phyloP scores from a whole-genome alignment of 1,139 yeast species.

The Taiozyma sp. region DNA sequence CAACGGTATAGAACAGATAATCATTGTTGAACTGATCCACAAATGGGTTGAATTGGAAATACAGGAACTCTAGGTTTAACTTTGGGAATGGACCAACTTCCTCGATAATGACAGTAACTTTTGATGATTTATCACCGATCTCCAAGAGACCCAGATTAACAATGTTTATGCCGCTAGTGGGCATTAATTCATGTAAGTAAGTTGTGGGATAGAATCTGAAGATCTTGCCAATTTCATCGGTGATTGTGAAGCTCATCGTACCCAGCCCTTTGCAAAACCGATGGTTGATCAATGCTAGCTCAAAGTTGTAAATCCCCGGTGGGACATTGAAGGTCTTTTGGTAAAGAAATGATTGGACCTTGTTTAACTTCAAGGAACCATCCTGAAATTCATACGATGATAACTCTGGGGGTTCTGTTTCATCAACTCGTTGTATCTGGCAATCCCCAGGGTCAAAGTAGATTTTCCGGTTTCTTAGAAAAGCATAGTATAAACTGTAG shows the following conservation, averaged over 20 bases:
- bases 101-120: conserved; percentile 48
- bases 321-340: conserved; percentile 43
- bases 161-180: conserved; percentile 47
- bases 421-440: conserved; percentile 7
- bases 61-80: conserved; percentile 53
- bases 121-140: conserved; percentile 28
- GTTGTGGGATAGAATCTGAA: conserved; percentile 43
- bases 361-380: conserved; percentile 33
- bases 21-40: conserved; percentile 1
- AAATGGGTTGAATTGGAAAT: conserved; percentile 42
- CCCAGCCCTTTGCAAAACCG: conserved; percentile 50
- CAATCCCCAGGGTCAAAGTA: conserved; percentile 52
- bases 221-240: not conserved
- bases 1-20: conserved; percentile 4
- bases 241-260: conserved; percentile 51
- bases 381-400: conserved; percentile 29
- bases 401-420: conserved; percentile 24
- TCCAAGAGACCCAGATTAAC: conserved; percentile 48
- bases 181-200: conserved; percentile 53
- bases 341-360: conserved; percentile 47
- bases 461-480: conserved; percentile 45
- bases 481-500: conserved; percentile 49
- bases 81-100: conserved; percentile 56
- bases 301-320: conserved; percentile 45
- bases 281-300: conserved; percentile 48